Evolutionary conservation across 257 asterid genomes (phyloP).

Genomic region (Hygrophila difformis): DNA sequence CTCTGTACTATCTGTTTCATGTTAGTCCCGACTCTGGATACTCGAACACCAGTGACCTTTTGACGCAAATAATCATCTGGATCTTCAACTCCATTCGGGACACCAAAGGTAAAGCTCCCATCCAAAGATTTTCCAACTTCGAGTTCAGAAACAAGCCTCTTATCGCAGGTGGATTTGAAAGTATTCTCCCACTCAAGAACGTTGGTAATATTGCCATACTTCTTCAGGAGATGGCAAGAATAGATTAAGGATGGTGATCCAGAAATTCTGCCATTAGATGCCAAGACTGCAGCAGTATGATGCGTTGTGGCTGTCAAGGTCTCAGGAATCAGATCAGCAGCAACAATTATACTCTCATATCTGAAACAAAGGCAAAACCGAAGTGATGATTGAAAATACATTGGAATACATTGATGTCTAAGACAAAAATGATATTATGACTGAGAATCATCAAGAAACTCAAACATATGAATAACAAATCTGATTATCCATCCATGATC

Average conservation of each 20-base stretch:
- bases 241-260: conserved; percentile 64
- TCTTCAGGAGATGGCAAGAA: conserved; percentile 68
- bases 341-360: conserved; percentile 77
- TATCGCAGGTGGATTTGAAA: conserved; percentile 70
- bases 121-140: conserved; percentile 71
- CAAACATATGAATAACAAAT: too few species aligned
- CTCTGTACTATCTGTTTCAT: conserved; percentile 88
- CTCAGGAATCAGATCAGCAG: conserved; percentile 88
- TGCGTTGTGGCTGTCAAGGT: conserved; percentile 66
- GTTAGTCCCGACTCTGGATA: conserved; percentile 74
- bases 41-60: conserved; percentile 71
- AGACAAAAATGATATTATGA: too few species aligned
- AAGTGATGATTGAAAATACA: not conserved
- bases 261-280: conserved; percentile 70
- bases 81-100: conserved; percentile 90
- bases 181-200: conserved; percentile 85
- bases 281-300: conserved; percentile 59
- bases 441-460: not conserved
- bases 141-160: conserved; percentile 72
- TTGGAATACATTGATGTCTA: not conserved
- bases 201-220: conserved; percentile 54
- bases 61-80: conserved; percentile 89
- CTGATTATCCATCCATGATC: too few species aligned
- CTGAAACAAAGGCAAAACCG: conserved; percentile 27
- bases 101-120: conserved; percentile 82